phyloP scores from a whole-genome alignment of 2,329 filamentous ascomycete genomes.

The Trichoderma koningiopsis region DNA sequence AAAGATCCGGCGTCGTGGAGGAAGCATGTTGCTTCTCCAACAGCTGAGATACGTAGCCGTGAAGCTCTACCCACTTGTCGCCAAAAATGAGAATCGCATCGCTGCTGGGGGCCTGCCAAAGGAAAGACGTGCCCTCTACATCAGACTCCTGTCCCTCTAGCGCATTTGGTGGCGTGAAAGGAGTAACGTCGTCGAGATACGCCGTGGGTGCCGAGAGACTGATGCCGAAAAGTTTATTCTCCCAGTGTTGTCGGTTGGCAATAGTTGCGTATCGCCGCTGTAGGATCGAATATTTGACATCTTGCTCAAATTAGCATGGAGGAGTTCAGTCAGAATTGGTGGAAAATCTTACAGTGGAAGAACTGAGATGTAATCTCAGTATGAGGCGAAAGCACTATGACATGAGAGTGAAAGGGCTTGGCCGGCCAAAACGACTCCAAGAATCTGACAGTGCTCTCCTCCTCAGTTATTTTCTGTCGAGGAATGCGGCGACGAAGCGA shows the following conservation, averaged over 20 bases:
- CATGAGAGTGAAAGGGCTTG: constrained; percentile 65
- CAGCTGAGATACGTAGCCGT: constrained; percentile 72
- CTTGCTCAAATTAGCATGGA: constrained; percentile 37
- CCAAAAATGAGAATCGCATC: constrained; percentile 83
- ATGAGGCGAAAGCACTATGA: constrained; percentile 83
- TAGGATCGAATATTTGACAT: constrained; percentile 75
- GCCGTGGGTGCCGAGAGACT: constrained; percentile 73
- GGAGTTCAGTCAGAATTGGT: not conserved
- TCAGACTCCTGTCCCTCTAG: constrained; percentile 28
- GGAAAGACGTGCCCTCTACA: constrained; percentile 59
- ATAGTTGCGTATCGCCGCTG: constrained; percentile 72
- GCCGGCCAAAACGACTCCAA: constrained; percentile 87
- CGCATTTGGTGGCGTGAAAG: constrained; percentile 52
- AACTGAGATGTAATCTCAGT: constrained; percentile 78
- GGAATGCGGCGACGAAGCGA: constrained; percentile 75
- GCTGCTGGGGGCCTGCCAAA: constrained; percentile 84
- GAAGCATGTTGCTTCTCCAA: constrained; percentile 49
- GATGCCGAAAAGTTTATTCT: constrained; percentile 69
- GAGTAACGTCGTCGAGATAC: constrained; percentile 61
- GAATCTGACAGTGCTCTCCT: constrained; percentile 73
- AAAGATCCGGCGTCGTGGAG: constrained; percentile 43
- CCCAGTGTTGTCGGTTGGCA: constrained; percentile 48
- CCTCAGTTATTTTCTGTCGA: constrained; percentile 59
- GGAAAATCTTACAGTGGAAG: constrained; percentile 65
- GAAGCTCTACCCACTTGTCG: constrained; percentile 83